These are phyloP conservation scores for Neofusicoccum cordaticola DNA, from an alignment of 2,329 filamentous ascomycete species.

Conservation along the genomic window DNA sequence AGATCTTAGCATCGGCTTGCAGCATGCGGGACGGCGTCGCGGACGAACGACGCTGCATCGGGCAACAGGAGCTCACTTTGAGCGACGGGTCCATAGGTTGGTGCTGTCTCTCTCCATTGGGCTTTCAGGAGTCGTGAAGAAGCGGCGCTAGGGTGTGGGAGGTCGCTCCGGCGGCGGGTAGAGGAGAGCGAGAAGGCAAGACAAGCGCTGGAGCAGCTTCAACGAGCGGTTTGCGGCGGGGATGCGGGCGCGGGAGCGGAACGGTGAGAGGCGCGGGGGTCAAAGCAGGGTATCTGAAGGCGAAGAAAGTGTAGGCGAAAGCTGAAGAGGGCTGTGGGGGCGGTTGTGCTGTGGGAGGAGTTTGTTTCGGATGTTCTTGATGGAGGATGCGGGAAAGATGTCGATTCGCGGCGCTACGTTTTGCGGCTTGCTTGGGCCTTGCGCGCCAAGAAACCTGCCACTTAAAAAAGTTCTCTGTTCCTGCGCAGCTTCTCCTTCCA, in stretches of 20 bases:
- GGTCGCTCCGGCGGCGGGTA: constrained; percentile 7
- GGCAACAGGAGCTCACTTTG: constrained; percentile 60
- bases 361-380: constrained; percentile 10
- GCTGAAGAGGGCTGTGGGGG: not conserved
- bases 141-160: constrained; percentile 1
- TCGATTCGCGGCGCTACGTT: constrained; percentile 17
- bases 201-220: constrained; percentile 9
- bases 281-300: constrained; percentile 1
- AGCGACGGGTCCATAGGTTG: constrained; percentile 73
- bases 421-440: constrained; percentile 6
- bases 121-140: not conserved
- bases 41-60: constrained; percentile 16
- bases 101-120: constrained; percentile 42
- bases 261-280: not conserved
- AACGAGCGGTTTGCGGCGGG: constrained; percentile 5
- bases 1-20: constrained; percentile 18
- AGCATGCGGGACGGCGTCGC: constrained; percentile 19
- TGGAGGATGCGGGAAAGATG: constrained; percentile 19
- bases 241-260: not conserved
- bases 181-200: not conserved
- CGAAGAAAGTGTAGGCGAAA: not conserved
- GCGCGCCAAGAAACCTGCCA: constrained; percentile 14
- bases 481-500: constrained; percentile 32
- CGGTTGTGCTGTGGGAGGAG: constrained; percentile 7
- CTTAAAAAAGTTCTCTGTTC: constrained; percentile 18